phyloP scores from a whole-genome alignment of 805 yeast genomes.

The Yamadazyma takamatsuzukensis region DNA sequence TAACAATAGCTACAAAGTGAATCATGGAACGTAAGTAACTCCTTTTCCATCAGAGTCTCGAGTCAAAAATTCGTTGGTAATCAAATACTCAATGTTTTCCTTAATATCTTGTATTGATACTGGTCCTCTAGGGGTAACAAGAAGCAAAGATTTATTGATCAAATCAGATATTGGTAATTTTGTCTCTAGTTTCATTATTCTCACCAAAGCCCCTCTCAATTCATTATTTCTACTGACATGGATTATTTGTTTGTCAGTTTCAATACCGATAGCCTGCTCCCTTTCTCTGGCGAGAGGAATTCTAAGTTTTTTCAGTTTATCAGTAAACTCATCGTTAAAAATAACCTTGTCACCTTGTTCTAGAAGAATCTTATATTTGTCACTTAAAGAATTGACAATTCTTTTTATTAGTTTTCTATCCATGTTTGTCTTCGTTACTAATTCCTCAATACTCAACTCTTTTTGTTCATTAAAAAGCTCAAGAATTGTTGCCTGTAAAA shows the following conservation, averaged over 20 bases:
- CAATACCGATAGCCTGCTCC: conserved; percentile 6
- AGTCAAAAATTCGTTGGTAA: conserved; percentile 30
- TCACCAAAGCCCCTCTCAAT: conserved; percentile 22
- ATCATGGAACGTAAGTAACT: conserved; percentile 29
- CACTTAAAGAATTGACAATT: conserved; percentile 27
- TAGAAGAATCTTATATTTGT: conserved; percentile 27
- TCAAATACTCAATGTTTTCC: conserved; percentile 29
- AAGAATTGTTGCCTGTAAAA: conserved; percentile 43
- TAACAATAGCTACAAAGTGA: background rate
- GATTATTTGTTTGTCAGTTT: conserved; percentile 8
- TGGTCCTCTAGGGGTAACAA: conserved; percentile 20
- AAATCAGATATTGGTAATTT: conserved; percentile 23
- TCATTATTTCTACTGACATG: conserved; percentile 26
- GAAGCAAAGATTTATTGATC: conserved; percentile 21
- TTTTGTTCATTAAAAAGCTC: conserved; percentile 32
- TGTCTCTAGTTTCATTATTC: conserved; percentile 29
- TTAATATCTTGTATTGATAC: conserved; percentile 30
- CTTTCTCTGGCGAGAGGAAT: conserved; percentile 27
- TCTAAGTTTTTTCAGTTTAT: conserved; percentile 23
- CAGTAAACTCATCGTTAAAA: conserved; percentile 24
- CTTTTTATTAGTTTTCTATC: conserved; percentile 25
- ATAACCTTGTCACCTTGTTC: conserved; percentile 10
- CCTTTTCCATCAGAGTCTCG: conserved; percentile 18
- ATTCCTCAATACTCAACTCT: conserved; percentile 14
- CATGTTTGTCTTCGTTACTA: conserved; percentile 29